A percentile compares a stretch with the other conserved stretches of the same genome.
These are phyloP conservation scores for Ehretia macrophylla DNA, from an alignment of 257 asterid genomes.

Conservation along the genomic window DNA sequence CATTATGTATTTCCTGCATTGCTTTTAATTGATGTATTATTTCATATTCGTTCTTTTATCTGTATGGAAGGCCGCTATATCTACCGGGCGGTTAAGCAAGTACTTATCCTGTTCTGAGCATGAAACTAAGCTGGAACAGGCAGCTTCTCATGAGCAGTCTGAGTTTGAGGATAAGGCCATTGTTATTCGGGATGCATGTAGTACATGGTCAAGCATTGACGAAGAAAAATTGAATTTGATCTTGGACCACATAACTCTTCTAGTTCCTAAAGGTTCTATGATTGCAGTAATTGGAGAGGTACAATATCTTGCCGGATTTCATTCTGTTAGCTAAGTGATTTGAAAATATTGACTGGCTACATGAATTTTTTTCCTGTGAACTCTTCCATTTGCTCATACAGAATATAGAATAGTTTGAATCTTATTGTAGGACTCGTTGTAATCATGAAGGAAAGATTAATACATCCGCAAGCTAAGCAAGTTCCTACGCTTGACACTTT, in stretches of 20 bases:
- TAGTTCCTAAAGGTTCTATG: slow-evolving; percentile 64
- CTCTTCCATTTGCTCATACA: no score
- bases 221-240: slow-evolving; percentile 52
- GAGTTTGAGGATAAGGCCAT: slow-evolving; percentile 43
- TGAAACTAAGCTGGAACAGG: slow-evolving; percentile 21
- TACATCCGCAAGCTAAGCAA: no score
- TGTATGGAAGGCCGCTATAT: slow-evolving; percentile 72
- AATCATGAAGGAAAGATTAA: no score
- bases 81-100: slow-evolving; percentile 73
- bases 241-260: slow-evolving; percentile 51
- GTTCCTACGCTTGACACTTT: no score
- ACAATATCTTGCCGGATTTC: slow-evolving; percentile 10
- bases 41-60: neutral
- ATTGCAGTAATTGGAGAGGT: slow-evolving; percentile 94
- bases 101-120: slow-evolving; percentile 64
- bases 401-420: no score
- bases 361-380: no score
- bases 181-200: slow-evolving; percentile 56
- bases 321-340: neutral
- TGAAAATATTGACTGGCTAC: no score
- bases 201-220: slow-evolving; percentile 81
- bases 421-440: no score
- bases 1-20: neutral
- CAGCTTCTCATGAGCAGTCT: slow-evolving; percentile 25
- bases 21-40: slow-evolving; percentile 1